A percentile compares a stretch with the other conserved stretches of the same genome.
These are phyloP conservation scores for Dioscorea dumetorum DNA, from an alignment of 106 monocot genomes.

Conservation along the genomic window DNA sequence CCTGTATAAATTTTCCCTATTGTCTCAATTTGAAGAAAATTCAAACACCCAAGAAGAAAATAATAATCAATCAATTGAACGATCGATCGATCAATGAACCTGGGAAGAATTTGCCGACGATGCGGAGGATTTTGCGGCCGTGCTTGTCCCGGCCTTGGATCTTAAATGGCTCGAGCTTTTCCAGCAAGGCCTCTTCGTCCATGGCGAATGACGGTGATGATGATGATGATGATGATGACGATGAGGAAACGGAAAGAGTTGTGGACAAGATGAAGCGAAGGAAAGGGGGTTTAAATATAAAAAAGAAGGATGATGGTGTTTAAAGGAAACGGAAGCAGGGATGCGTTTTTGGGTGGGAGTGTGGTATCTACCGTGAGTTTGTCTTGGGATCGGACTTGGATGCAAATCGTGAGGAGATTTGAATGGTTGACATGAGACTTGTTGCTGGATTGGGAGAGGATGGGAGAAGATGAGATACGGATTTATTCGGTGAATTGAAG, in stretches of 20 bases:
- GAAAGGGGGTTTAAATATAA: neutral
- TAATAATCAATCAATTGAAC: neutral
- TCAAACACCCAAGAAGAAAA: neutral
- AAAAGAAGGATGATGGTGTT: neutral
- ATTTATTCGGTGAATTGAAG: too few species aligned
- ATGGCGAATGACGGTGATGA: too few species aligned
- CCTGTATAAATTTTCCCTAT: conserved; percentile 12
- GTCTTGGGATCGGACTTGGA: too few species aligned
- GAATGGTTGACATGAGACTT: too few species aligned
- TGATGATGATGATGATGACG: too few species aligned
- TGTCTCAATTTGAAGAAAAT: neutral
- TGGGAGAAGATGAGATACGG: too few species aligned
- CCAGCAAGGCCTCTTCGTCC: conserved; percentile 16
- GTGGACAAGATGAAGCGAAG: neutral
- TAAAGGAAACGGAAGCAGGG: too few species aligned
- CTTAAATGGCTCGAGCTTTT: conserved; percentile 45
- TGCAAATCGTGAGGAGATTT: too few species aligned
- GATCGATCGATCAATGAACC: conserved; percentile 22
- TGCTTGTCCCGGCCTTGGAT: conserved; percentile 71
- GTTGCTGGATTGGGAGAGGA: too few species aligned
- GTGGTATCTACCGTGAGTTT: too few species aligned
- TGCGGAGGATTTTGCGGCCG: conserved; percentile 63
- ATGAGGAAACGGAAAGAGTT: neutral
- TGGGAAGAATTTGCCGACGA: conserved; percentile 83
- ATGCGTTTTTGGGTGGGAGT: too few species aligned